Conservation (phyloP, 768 basidiomycete genomes). For the Lyophyllum semitale region DNA sequence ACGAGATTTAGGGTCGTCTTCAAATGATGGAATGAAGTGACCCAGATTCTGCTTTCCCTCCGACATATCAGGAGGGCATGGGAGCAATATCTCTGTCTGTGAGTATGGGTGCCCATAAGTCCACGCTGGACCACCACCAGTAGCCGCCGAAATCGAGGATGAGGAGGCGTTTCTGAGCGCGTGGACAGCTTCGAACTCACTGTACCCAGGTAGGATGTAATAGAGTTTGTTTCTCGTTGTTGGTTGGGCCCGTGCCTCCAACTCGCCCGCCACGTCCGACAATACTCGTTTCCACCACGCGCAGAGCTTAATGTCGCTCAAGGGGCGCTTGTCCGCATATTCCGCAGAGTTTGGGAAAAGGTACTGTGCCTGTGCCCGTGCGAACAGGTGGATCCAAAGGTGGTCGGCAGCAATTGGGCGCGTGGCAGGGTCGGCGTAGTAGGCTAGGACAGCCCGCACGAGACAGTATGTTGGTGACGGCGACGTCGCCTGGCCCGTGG, state of each 20-base stretch:
- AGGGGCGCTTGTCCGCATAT: slow-evolving; percentile 64
- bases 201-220: slow-evolving; percentile 73
- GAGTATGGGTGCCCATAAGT: slow-evolving; percentile 80
- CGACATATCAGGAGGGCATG: slow-evolving; percentile 35
- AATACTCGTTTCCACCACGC: slow-evolving; percentile 91
- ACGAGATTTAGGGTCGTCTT: slow-evolving; percentile 96
- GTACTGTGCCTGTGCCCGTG: slow-evolving; percentile 88
- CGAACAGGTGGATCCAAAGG: slow-evolving; percentile 87
- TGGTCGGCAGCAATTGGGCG: slow-evolving; percentile 57
- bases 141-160: slow-evolving; percentile 10
- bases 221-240: slow-evolving; percentile 41
- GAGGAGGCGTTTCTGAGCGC: slow-evolving; percentile 44
- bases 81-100: slow-evolving; percentile 49
- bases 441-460: slow-evolving; percentile 64
- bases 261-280: slow-evolving; percentile 50
- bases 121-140: slow-evolving; percentile 45
- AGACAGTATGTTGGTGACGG: slow-evolving; percentile 75
- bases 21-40: slow-evolving; percentile 82
- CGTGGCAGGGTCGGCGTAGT: slow-evolving; percentile 63
- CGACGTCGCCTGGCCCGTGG: slow-evolving; percentile 71
- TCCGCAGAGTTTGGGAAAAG: slow-evolving; percentile 89
- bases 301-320: slow-evolving; percentile 80
- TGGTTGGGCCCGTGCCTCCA: slow-evolving; percentile 29
- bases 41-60: slow-evolving; percentile 53
- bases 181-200: slow-evolving; percentile 64